phyloP scores from a whole-genome alignment of 2,329 filamentous ascomycete species.

The Talaromyces sp. region DNA sequence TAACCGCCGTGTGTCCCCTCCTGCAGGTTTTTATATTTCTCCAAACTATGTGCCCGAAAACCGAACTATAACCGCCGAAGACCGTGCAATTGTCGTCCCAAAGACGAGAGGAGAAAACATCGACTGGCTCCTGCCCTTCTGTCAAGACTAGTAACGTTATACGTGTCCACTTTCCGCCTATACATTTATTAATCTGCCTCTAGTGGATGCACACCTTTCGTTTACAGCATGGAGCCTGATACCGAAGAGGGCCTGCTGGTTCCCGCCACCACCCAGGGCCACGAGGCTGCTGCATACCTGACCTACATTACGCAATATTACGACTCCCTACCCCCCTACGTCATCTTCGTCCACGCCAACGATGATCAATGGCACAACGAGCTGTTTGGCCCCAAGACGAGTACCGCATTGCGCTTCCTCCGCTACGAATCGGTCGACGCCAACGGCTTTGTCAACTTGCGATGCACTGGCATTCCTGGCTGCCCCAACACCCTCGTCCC shows the following conservation, averaged over 20 bases:
- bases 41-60: slow-evolving; percentile 2
- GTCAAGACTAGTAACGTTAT: slow-evolving; percentile 10
- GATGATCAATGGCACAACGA: slow-evolving; percentile 56
- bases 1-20: neutral
- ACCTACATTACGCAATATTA: slow-evolving; percentile 61
- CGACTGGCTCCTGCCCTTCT: slow-evolving; percentile 11
- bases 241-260: slow-evolving; percentile 20
- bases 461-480: slow-evolving; percentile 32
- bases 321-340: slow-evolving; percentile 54
- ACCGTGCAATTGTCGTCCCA: slow-evolving; percentile 8
- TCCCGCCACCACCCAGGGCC: slow-evolving; percentile 42
- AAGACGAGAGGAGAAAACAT: slow-evolving; percentile 8
- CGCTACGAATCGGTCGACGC: slow-evolving; percentile 32
- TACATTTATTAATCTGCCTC: neutral
- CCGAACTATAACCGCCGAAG: slow-evolving; percentile 8
- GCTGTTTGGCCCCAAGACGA: slow-evolving; percentile 31
- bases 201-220: slow-evolving; percentile 18
- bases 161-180: neutral
- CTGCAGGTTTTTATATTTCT: slow-evolving; percentile 2
- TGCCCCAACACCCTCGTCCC: slow-evolving; percentile 38
- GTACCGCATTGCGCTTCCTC: slow-evolving; percentile 25
- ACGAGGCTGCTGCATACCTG: slow-evolving; percentile 60
- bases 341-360: slow-evolving; percentile 59
- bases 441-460: slow-evolving; percentile 37
- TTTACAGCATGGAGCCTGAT: slow-evolving; percentile 24